Percentiles rank a stretch among this genome's conserved stretches.
These are phyloP conservation scores for Kwoniella newhampshirensis DNA, from an alignment of 768 basidiomycete genomes.

Conservation along the genomic window DNA sequence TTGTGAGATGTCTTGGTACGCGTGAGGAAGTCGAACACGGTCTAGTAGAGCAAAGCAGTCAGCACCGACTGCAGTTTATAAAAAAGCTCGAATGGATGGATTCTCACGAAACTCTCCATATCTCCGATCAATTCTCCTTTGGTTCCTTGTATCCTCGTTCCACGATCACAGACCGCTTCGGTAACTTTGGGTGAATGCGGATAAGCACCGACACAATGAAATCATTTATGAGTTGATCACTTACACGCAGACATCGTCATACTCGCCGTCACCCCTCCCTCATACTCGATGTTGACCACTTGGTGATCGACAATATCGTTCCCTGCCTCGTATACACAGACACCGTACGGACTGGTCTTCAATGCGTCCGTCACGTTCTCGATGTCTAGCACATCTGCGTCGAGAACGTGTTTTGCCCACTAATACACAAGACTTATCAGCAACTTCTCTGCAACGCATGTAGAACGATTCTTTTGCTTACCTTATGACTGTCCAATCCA, in stretches of 20 bases:
- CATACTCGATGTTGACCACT: constrained; percentile 85
- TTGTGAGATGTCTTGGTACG: constrained; percentile 54
- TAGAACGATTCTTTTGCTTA: too few species aligned
- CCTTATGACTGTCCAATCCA: neutral
- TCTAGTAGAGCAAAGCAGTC: constrained; percentile 50
- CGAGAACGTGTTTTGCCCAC: constrained; percentile 75
- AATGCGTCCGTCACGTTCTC: constrained; percentile 77
- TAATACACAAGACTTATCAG: too few species aligned
- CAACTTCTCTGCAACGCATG: too few species aligned
- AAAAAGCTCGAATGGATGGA: neutral
- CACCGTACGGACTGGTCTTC: constrained; percentile 69
- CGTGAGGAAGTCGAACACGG: constrained; percentile 71
- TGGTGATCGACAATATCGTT: constrained; percentile 91
- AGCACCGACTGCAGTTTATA: too few species aligned
- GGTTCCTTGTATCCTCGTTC: constrained; percentile 78
- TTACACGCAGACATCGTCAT: constrained; percentile 78
- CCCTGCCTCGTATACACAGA: constrained; percentile 77
- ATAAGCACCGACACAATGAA: neutral
- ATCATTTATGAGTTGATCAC: neutral
- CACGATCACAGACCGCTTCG: constrained; percentile 71
- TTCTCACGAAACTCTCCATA: constrained; percentile 62
- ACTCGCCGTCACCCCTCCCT: constrained; percentile 73
- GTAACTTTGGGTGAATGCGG: constrained; percentile 57
- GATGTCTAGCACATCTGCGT: constrained; percentile 74
- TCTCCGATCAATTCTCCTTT: constrained; percentile 87